Conservation (phyloP, 169 alveolate genomes). For the Babesia sp. region DNA sequence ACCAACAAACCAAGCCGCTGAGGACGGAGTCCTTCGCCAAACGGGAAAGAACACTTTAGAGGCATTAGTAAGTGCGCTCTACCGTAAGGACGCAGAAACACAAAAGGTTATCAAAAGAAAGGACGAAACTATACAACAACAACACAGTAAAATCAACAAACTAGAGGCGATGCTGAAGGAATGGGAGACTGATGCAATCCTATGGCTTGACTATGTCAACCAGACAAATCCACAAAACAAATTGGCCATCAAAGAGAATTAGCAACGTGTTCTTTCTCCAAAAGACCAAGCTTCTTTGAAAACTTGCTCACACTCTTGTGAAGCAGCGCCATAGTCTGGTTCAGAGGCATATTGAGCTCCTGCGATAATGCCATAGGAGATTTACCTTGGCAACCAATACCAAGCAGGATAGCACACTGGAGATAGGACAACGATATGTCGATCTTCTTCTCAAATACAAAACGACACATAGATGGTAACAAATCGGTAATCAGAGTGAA, state of each 20-base stretch:
- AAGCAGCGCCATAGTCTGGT: constrained; percentile 68
- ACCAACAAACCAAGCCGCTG: constrained; percentile 16
- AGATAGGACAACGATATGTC: constrained; percentile 42
- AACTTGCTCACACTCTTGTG: constrained; percentile 61
- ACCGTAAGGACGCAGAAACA: constrained; percentile 62
- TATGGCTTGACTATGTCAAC: constrained; percentile 68
- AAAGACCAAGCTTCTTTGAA: constrained; percentile 34
- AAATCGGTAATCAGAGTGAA: constrained; percentile 62
- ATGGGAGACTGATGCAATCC: constrained; percentile 67
- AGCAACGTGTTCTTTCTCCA: constrained; percentile 40
- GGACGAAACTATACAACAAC: constrained; percentile 49
- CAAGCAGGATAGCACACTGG: constrained; percentile 63
- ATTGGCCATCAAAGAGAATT: constrained; percentile 16
- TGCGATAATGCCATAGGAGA: constrained; percentile 36
- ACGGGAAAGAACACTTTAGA: constrained; percentile 37
- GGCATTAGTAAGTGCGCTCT: constrained; percentile 44
- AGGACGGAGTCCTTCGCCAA: constrained; percentile 26
- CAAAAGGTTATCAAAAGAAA: constrained; percentile 19
- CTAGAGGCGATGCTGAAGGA: constrained; percentile 53
- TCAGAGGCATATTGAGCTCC: constrained; percentile 71
- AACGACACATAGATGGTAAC: constrained; percentile 50
- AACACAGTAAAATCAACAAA: constrained; percentile 29
- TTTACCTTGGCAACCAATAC: constrained; percentile 59
- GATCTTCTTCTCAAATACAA: constrained; percentile 51
- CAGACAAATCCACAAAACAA: constrained; percentile 11